Base-by-base conservation (phyloP, 192 early-diverging fungal species). In the Lunasporangiospora selenospora region DNA sequence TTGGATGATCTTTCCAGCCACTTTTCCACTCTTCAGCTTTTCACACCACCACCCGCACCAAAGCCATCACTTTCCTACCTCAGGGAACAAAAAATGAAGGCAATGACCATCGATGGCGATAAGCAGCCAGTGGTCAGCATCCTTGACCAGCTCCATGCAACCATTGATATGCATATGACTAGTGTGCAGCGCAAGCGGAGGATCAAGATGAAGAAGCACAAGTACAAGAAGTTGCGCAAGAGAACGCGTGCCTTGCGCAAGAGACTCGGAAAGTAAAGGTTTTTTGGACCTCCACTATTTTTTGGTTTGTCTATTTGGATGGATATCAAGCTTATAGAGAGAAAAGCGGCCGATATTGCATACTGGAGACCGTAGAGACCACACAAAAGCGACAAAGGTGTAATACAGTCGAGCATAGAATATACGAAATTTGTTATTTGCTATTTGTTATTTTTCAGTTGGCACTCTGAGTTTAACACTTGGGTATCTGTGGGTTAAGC, bases 171-270 rank as follows among this genome's bases (percentile, higher is more conserved):
- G 67, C 79, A 88, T 42, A 66, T 89, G 77, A 92, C 93, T 24
- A 92, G 85, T 62, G 90, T 95, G 30, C 75, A 88, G 60, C 89
- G 93, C 77, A 90, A 91, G 70, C 86, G 93, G 49, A 89, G 82
- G 64, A 88, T 89, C 79, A 95, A 94, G 88, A 95, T 96, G 94
- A 95, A 95, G 69, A 98, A 96, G 81, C 94, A 98, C 83, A 98
- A 98, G 81, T 90, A 90, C 75, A 92, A 90, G 77, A 98, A 98
- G 75, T 70, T 89, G 49, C 83, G 91, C 62, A 91, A 90, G 78
- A 84, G 87, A 77, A 87, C 81, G 29, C 84, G 87, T 53, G 90
- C 91, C n/a, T 67, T 90, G 77, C 84, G 88, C 55, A 89, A 88
- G 79, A 84, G 85, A 32, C 80, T 90, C 39, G 87, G 89, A 53